phyloP scores from a whole-genome alignment of 805 yeast genomes.

The Cyberlindnera xylosilytica region DNA sequence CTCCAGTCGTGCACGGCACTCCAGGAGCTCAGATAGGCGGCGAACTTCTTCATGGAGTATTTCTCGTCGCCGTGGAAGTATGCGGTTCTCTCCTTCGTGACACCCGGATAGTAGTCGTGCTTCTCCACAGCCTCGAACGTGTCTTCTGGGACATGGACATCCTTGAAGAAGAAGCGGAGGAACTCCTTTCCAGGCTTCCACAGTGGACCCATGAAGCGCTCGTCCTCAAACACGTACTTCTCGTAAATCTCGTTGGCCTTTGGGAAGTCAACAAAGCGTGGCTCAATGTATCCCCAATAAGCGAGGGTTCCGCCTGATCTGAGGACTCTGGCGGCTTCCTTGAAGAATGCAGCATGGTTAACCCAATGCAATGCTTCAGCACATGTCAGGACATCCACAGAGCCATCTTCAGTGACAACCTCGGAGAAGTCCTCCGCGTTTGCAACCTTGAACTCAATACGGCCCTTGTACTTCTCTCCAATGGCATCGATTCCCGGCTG shows the following conservation, averaged over 20 bases:
- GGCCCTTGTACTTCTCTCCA: conserved; percentile 12
- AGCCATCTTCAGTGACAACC: conserved; percentile 23
- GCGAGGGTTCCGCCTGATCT: conserved; percentile 62
- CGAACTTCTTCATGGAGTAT: conserved; percentile 42
- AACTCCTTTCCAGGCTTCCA: conserved; percentile 68
- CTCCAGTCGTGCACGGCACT: conserved; percentile 64
- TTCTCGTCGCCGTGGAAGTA: conserved; percentile 40
- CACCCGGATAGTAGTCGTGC: conserved; percentile 31
- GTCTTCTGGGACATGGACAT: conserved; percentile 42
- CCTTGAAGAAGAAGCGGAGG: conserved; percentile 41
- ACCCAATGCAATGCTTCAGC: conserved; percentile 85
- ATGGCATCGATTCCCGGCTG: conserved; percentile 33
- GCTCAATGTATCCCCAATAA: conserved; percentile 73
- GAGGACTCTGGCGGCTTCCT: conserved; percentile 46
- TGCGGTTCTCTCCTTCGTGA: conserved; percentile 24
- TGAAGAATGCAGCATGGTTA: conserved; percentile 47
- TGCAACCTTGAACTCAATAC: conserved; percentile 21
- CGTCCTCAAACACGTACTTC: conserved; percentile 48
- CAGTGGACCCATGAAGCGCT: conserved; percentile 50
- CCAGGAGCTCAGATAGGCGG: conserved; percentile 58
- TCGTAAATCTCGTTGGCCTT: conserved; percentile 54
- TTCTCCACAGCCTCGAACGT: conserved; percentile 40
- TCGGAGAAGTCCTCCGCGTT: conserved; percentile 28
- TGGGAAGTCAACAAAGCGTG: conserved; percentile 50
- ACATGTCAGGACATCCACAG: conserved; percentile 56